phyloP scores from a whole-genome alignment of 2,329 filamentous ascomycete genomes.

The Macrophomina tecta region DNA sequence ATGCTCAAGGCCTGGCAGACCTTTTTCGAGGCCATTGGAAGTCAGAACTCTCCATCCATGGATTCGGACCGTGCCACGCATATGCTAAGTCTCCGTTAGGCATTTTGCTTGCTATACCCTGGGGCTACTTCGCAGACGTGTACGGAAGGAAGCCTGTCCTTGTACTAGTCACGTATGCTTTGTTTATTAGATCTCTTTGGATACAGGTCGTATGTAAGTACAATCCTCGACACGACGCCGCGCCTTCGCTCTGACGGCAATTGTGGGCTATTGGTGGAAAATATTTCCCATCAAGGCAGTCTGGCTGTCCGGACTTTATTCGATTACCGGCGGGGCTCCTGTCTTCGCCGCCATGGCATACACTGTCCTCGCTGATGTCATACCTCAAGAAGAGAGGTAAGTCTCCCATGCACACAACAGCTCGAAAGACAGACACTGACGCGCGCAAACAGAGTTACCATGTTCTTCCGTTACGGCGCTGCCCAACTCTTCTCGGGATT shows the following conservation, averaged over 20 bases:
- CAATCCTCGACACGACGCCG: not conserved
- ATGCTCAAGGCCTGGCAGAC: conserved; percentile 57
- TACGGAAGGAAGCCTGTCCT: conserved; percentile 43
- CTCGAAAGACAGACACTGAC: not conserved
- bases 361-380: conserved; percentile 40
- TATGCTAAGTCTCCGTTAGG: not conserved
- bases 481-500: conserved; percentile 37
- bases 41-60: conserved; percentile 33
- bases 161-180: conserved; percentile 35
- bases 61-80: too few species aligned
- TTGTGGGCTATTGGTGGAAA: conserved; percentile 42
- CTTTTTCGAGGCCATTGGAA: conserved; percentile 56
- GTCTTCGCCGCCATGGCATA: conserved; percentile 38
- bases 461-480: conserved; percentile 40
- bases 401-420: not conserved
- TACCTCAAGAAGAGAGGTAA: conserved; percentile 32
- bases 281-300: conserved; percentile 38
- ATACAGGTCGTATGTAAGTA: conserved; percentile 39
- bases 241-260: not conserved
- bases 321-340: conserved; percentile 37
- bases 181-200: conserved; percentile 35
- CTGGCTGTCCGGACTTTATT: conserved; percentile 40
- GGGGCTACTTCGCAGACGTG: conserved; percentile 44
- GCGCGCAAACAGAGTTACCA: conserved; percentile 33
- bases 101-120: conserved; percentile 41